Evolutionary conservation across 176 grass and related monocot species (phyloP), one percentile per base, ranked within the genome.

Genomic region (Oryza coarctata): DNA sequence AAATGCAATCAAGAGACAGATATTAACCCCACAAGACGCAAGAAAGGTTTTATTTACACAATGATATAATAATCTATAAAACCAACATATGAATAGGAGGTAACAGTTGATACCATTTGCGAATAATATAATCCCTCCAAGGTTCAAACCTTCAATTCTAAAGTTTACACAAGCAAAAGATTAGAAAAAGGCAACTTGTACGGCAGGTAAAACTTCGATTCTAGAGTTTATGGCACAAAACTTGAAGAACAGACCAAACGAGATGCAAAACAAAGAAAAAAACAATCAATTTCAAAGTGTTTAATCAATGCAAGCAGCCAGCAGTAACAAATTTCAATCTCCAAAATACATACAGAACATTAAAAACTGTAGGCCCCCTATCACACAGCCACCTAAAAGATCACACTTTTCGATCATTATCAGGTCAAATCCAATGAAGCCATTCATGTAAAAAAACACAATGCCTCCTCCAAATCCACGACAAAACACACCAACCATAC

Each of bases 1-100:
- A 70, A 75, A 74, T 62, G 34, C 5, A 76, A 87, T 80, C 38
- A 29, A 32, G 22, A 33, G 32, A 58, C 35, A 68, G 18, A 9
- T 43, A 79, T 2, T n/a, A 44, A 58, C 62, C 36, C 17, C 55
- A 43, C 1, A 17, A 17, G 12, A 30, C 4, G 0, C 32, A 68
- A 10, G 17, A 40, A 73, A 65, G 23, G 25, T 34, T 25, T 22
- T 35, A 50, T 28, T 65, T 28, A 28, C n/a, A 77, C 28, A 83
- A 43, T 0, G 15, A 71, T 60, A 66, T 73, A 83, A 65, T 11
- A 55, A 3, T 55, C 8, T 68, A 47, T 63, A 73, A 73, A 75
- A 75, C 47, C 14, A 65, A 49, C 35, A 26, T 39, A 36, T 11
- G 38, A 38, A 28, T 45, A 44, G 17, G 32, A 72, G 39, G 17